Evolutionary conservation across 2,329 filamentous ascomycete genomes (phyloP).

Genomic region (Monosporascus sp.): DNA sequence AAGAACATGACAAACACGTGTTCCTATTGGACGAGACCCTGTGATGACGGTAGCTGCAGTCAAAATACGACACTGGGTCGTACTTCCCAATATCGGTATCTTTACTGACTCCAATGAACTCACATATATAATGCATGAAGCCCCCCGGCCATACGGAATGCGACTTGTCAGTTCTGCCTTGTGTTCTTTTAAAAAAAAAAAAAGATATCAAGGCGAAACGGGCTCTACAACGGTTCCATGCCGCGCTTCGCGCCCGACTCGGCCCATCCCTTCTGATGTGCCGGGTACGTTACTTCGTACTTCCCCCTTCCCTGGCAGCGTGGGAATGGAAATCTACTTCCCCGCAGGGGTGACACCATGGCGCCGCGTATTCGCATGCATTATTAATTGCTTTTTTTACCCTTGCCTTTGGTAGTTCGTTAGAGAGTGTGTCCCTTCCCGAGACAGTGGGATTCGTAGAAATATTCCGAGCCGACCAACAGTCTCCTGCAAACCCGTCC

Average conservation of each 20-base stretch:
- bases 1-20: not conserved
- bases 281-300: too few species aligned
- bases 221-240: not conserved
- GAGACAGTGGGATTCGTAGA: too few species aligned
- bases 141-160: not conserved
- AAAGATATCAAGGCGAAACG: not conserved
- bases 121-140: not conserved
- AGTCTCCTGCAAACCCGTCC: too few species aligned
- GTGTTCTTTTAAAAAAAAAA: too few species aligned
- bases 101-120: too few species aligned
- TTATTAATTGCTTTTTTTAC: too few species aligned
- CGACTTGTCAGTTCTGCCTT: not conserved
- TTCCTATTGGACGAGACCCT: not conserved
- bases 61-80: not conserved
- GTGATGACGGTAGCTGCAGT: not conserved
- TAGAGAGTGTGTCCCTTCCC: too few species aligned
- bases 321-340: not conserved
- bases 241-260: not conserved
- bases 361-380: too few species aligned
- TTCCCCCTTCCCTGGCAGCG: too few species aligned
- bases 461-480: too few species aligned
- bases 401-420: too few species aligned
- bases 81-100: not conserved
- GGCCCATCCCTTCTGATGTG: not conserved
- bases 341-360: not conserved